Conservation (phyloP, 768 basidiomycete species). For the Mrakia blollopis region DNA sequence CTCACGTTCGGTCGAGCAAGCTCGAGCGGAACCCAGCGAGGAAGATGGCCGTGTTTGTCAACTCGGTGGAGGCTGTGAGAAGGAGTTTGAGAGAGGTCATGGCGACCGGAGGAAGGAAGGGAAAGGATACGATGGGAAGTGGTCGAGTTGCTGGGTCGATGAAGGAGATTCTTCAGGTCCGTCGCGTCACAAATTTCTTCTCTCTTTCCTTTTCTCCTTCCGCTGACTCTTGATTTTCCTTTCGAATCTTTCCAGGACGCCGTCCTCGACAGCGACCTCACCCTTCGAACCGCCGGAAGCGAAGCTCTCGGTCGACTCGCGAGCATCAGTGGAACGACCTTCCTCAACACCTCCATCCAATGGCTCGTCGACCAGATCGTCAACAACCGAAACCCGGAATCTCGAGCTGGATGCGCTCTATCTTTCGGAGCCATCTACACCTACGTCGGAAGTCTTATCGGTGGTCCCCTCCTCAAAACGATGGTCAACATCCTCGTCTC, state of each 20-base stretch:
- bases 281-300: slow-evolving; percentile 71
- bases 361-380: slow-evolving; percentile 88
- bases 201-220: slow-evolving; percentile 27
- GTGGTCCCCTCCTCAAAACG: slow-evolving; percentile 88
- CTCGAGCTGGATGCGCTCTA: slow-evolving; percentile 86
- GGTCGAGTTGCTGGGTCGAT: slow-evolving; percentile 40
- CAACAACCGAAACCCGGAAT: slow-evolving; percentile 85
- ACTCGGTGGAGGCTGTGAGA: slow-evolving; percentile 68
- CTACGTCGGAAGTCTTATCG: slow-evolving; percentile 88
- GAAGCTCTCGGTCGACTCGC: slow-evolving; percentile 85
- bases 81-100: slow-evolving; percentile 54
- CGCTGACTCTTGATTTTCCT: not conserved
- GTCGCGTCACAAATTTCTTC: slow-evolving; percentile 22
- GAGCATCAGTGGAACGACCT: slow-evolving; percentile 72
- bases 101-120: slow-evolving; percentile 35
- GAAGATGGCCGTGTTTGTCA: slow-evolving; percentile 75
- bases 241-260: slow-evolving; percentile 55
- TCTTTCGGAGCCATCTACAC: slow-evolving; percentile 88
- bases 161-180: slow-evolving; percentile 71
- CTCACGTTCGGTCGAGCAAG: slow-evolving; percentile 65
- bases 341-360: slow-evolving; percentile 81
- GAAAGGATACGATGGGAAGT: slow-evolving; percentile 39
- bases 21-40: slow-evolving; percentile 82
- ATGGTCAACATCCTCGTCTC: slow-evolving; percentile 94
- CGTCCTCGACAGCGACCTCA: slow-evolving; percentile 70